Percentiles rank a stretch among this genome's conserved stretches.
Conservation (phyloP, 306 rosid species). For the Castanospermum australe region DNA sequence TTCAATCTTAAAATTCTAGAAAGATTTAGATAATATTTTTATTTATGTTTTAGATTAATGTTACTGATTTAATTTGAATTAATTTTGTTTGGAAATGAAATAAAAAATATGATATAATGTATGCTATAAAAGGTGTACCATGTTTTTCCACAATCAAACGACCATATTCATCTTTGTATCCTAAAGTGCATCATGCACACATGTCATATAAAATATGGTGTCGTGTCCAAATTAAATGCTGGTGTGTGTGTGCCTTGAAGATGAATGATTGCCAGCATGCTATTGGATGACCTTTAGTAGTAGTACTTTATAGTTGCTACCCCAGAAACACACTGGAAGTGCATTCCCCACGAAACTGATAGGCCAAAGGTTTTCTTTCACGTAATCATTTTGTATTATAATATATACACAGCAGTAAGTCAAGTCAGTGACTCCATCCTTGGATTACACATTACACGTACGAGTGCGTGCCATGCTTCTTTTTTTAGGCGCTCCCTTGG, state of each 20-base stretch:
- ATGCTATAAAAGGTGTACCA: too few relatives aligned
- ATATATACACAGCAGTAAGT: not conserved
- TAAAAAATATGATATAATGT: too few relatives aligned
- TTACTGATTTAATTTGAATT: too few relatives aligned
- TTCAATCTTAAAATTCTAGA: too few relatives aligned
- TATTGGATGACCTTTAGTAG: slow-evolving; percentile 7
- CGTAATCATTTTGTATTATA: slow-evolving; percentile 15
- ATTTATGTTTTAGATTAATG: too few relatives aligned
- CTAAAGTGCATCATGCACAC: slow-evolving; percentile 20
- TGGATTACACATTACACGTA: not conserved
- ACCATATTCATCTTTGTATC: not conserved
- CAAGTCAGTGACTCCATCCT: not conserved
- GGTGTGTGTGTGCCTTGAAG: slow-evolving; percentile 1
- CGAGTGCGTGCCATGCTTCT: slow-evolving; percentile 5
- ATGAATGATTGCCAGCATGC: slow-evolving; percentile 28
- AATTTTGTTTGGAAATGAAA: too few relatives aligned
- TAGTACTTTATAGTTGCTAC: not conserved
- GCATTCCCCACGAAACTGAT: slow-evolving; percentile 1
- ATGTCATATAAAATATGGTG: not conserved
- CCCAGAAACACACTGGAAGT: slow-evolving; percentile 19
- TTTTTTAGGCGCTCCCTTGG: not conserved
- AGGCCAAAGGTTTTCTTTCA: slow-evolving; percentile 11
- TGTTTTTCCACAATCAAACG: too few relatives aligned
- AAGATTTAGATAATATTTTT: too few relatives aligned
- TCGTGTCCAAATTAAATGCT: not conserved